These are phyloP conservation scores for Grosmannia huntii DNA, from an alignment of 2,329 filamentous ascomycete genomes.

Conservation along the genomic window DNA sequence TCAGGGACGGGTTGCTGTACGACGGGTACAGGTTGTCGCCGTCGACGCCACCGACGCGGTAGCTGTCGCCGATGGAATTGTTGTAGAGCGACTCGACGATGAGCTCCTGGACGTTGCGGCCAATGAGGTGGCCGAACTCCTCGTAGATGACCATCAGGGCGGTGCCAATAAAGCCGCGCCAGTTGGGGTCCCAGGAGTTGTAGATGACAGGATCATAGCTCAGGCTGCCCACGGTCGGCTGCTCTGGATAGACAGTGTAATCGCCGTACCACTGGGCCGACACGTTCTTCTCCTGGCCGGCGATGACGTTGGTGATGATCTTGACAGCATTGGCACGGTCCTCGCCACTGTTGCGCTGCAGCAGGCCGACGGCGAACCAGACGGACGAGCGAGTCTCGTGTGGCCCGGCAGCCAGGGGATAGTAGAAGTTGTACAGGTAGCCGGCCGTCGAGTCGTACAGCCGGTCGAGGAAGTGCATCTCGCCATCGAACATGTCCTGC, in stretches of 20 bases:
- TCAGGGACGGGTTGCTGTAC: conserved; percentile 25
- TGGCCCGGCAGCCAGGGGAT: conserved; percentile 32
- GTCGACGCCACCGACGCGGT: conserved; percentile 46
- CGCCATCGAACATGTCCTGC: conserved; percentile 30
- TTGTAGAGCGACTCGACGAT: conserved; percentile 43
- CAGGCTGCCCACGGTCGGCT: conserved; percentile 40
- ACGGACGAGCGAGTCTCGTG: conserved; percentile 44
- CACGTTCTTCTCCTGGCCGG: conserved; percentile 36
- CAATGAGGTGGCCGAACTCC: conserved; percentile 38
- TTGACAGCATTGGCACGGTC: conserved; percentile 6
- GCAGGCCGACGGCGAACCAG: conserved; percentile 46
- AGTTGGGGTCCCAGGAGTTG: conserved; percentile 50
- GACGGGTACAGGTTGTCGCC: conserved; percentile 49
- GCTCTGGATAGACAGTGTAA: conserved; percentile 42
- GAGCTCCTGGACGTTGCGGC: conserved; percentile 21
- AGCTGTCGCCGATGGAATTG: conserved; percentile 44
- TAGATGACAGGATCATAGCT: conserved; percentile 36
- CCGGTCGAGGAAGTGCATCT: conserved; percentile 42
- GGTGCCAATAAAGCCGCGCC: conserved; percentile 50
- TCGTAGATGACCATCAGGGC: conserved; percentile 45
- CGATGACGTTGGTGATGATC: conserved; percentile 32
- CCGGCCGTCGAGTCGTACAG: conserved; percentile 38
- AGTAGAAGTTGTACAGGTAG: conserved; percentile 38
- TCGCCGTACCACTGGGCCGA: conserved; percentile 38
- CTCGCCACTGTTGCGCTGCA: conserved; percentile 37